Conservation (phyloP, 495 filamentous ascomycete species). For the Neurospora pannonica region DNA sequence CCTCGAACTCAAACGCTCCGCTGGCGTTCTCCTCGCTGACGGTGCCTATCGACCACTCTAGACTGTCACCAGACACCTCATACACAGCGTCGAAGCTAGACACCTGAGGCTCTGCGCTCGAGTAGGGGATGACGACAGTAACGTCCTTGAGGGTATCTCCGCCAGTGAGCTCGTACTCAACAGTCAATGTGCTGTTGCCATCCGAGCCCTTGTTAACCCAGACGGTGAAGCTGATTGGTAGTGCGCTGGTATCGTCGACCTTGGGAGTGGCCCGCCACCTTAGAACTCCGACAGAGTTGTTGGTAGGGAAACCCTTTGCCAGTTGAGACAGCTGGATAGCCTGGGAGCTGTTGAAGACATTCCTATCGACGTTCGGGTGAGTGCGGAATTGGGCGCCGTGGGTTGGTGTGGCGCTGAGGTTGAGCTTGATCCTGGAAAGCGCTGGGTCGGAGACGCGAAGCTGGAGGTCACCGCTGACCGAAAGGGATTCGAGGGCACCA, state of each 20-base stretch:
- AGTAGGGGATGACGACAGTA: constrained; percentile 74
- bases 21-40: constrained; percentile 71
- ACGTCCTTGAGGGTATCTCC: constrained; percentile 70
- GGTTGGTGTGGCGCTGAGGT: constrained; percentile 60
- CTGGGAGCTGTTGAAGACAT: constrained; percentile 65
- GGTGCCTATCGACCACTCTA: constrained; percentile 85
- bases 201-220: constrained; percentile 85
- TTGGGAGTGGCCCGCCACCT: constrained; percentile 76
- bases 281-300: constrained; percentile 80
- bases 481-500: constrained; percentile 70
- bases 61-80: constrained; percentile 83
- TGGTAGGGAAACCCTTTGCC: constrained; percentile 79
- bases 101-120: constrained; percentile 72
- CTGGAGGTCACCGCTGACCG: constrained; percentile 83
- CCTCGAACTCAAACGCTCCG: constrained; percentile 90
- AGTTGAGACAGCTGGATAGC: constrained; percentile 77
- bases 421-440: constrained; percentile 80
- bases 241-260: constrained; percentile 58
- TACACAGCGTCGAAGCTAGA: constrained; percentile 89
- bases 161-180: constrained; percentile 88
- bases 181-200: constrained; percentile 70
- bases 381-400: constrained; percentile 81
- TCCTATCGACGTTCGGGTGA: constrained; percentile 90
- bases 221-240: constrained; percentile 88
- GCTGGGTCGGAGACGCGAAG: constrained; percentile 79